Percentiles rank a stretch among this genome's conserved stretches.
These are phyloP conservation scores for Linum trigynum DNA, from an alignment of 345 rosid species.

Conservation along the genomic window DNA sequence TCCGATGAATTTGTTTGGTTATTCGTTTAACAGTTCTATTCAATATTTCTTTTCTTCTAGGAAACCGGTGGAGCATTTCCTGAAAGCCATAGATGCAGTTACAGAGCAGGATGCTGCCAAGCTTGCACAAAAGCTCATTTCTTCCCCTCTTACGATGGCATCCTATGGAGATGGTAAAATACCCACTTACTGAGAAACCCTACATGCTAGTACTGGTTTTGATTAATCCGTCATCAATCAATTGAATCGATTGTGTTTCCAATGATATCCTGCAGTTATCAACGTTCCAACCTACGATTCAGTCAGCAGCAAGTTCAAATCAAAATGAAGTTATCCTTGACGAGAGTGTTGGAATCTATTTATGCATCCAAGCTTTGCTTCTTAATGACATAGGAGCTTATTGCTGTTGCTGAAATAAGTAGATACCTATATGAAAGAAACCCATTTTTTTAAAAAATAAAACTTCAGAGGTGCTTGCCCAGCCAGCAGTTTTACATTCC, in stretches of 20 bases:
- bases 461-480: too few relatives aligned
- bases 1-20: not conserved
- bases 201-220: not conserved
- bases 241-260: not conserved
- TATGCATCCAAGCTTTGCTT: too few relatives aligned
- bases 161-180: slow-evolving; percentile 45
- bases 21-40: not conserved
- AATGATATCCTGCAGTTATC: slow-evolving; percentile 26
- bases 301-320: slow-evolving; percentile 48
- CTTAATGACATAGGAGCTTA: too few relatives aligned
- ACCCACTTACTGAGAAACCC: not conserved
- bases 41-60: not conserved
- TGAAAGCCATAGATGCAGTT: slow-evolving; percentile 39
- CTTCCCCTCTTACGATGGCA: slow-evolving; percentile 82
- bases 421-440: too few relatives aligned
- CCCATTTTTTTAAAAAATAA: too few relatives aligned
- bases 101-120: slow-evolving; percentile 45
- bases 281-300: slow-evolving; percentile 62
- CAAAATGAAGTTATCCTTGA: slow-evolving; percentile 14
- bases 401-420: too few relatives aligned
- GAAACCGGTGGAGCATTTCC: slow-evolving; percentile 8
- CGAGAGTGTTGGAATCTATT: too few relatives aligned
- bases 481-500: too few relatives aligned
- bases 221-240: too few relatives aligned
- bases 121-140: slow-evolving; percentile 44